A percentile compares a stretch with the other conserved stretches of the same genome.
Conservation (phyloP, 257 asterid species). For the Solanum bulbocastanum region DNA sequence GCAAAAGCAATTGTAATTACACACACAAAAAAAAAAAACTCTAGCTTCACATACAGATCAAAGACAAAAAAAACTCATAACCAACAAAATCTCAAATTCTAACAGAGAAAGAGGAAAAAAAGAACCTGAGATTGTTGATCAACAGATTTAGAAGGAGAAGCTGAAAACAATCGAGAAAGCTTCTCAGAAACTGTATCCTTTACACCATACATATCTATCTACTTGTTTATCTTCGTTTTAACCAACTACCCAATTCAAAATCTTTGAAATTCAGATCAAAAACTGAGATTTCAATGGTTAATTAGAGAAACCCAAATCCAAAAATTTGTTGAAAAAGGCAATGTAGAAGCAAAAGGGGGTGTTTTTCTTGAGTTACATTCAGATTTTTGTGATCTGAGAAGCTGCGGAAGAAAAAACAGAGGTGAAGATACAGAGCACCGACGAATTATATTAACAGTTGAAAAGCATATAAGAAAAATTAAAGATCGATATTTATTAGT, state of each 20-base stretch:
- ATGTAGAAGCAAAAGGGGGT: neutral
- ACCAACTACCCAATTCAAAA: neutral
- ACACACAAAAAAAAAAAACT: neutral
- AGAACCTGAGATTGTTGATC: constrained; percentile 65
- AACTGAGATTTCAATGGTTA: neutral
- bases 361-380: neutral
- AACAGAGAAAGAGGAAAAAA: neutral
- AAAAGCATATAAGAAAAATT: neutral
- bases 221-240: neutral
- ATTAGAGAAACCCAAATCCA: neutral
- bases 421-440: neutral
- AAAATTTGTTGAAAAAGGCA: neutral
- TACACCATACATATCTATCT: constrained; percentile 45
- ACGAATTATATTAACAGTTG: neutral
- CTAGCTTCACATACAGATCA: constrained; percentile 3
- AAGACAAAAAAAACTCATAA: neutral
- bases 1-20: neutral
- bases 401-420: neutral
- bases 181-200: constrained; percentile 61
- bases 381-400: neutral
- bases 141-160: constrained; percentile 45
- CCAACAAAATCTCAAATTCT: neutral
- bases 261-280: neutral
- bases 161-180: constrained; percentile 61
- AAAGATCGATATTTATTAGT: too few relatives aligned